Evolutionary conservation across 352 stramenopile genomes (phyloP), one percentile per base, ranked within the genome.

Genomic region (Lagenidium giganteum): DNA sequence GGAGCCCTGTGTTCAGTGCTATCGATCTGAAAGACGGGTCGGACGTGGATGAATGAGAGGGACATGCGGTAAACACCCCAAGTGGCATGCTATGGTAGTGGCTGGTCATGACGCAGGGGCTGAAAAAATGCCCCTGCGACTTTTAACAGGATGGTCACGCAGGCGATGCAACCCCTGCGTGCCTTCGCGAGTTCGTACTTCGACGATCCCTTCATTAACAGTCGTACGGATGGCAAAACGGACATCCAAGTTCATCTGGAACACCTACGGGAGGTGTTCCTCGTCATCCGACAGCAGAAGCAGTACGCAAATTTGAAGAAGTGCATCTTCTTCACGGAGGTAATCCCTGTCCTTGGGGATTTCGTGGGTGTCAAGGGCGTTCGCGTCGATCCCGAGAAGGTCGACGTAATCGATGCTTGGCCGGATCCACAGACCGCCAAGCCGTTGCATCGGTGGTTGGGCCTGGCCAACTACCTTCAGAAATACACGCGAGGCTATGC

Each of bases 141-240:
- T 0, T 63, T 63, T 41, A 67, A 63, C 37, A 35, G 47, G 29
- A 27, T 41, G 17, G 50, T 63, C 3, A 38, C 47, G 7, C 36
- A 54, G 27, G 30, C 55, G 25, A 39, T 67, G n/a, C 17, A 46
- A 1, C 29, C 31, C 8, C 18, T 55, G 20, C 42, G 39, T 24
- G 47, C 23, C 0, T 54, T 53, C 31, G 35, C 49, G 37, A 42
- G 21, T 4, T 47, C 29, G 21, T 67, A 67, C 25, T 63, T 64
- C 22, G 53, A 67, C 40, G 58, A 67, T 33, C 28, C 64, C 18
- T 67, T 52, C 47, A 22, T 64, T 22, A 53, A 55, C 23, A 56
- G 39, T 36, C 28, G 45, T 21, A 47, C 24, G 22, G 25, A 42
- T 21, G 46, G n/a, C 12, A 48, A 39, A 32, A 39, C 36, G n/a